A percentile compares a stretch with the other conserved stretches of the same genome.
Conservation (phyloP, 345 rosid species). For the Gossypium rotundifolium region DNA sequence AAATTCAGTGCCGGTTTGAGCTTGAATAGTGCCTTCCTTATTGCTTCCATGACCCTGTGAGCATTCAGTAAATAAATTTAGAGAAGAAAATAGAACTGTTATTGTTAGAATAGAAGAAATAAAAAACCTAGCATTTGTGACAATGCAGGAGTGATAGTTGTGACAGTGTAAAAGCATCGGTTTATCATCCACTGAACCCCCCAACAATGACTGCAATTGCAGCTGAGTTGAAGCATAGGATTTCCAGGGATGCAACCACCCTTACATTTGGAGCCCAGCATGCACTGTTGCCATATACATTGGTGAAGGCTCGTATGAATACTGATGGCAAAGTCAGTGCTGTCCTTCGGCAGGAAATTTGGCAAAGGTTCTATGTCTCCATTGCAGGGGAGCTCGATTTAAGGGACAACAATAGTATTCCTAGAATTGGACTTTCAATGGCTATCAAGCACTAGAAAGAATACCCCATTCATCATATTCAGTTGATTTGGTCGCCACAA, state of each 20-base stretch:
- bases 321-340: slow-evolving; percentile 30
- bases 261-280: slow-evolving; percentile 38
- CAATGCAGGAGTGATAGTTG: slow-evolving; percentile 44
- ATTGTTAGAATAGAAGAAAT: too few relatives aligned
- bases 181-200: slow-evolving; percentile 28
- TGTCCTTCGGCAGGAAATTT: slow-evolving; percentile 32
- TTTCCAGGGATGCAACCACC: slow-evolving; percentile 16
- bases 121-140: not conserved
- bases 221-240: slow-evolving; percentile 38
- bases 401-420: slow-evolving; percentile 16
- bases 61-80: slow-evolving; percentile 10
- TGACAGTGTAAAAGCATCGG: slow-evolving; percentile 27
- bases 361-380: slow-evolving; percentile 25
- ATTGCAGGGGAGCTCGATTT: slow-evolving; percentile 43
- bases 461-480: not conserved
- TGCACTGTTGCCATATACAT: slow-evolving; percentile 30
- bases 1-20: slow-evolving; percentile 36
- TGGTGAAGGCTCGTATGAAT: slow-evolving; percentile 41
- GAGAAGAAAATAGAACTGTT: too few relatives aligned
- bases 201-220: slow-evolving; percentile 39
- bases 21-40: slow-evolving; percentile 28
- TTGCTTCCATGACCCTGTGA: slow-evolving; percentile 44
- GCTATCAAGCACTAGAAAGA: slow-evolving; percentile 25
- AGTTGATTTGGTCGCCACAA: too few relatives aligned
- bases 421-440: slow-evolving; percentile 44